Evolutionary conservation across 1,139 yeast genomes (phyloP), one percentile per base, ranked within the genome.

Genomic region (Kluyveromyces sp.): DNA sequence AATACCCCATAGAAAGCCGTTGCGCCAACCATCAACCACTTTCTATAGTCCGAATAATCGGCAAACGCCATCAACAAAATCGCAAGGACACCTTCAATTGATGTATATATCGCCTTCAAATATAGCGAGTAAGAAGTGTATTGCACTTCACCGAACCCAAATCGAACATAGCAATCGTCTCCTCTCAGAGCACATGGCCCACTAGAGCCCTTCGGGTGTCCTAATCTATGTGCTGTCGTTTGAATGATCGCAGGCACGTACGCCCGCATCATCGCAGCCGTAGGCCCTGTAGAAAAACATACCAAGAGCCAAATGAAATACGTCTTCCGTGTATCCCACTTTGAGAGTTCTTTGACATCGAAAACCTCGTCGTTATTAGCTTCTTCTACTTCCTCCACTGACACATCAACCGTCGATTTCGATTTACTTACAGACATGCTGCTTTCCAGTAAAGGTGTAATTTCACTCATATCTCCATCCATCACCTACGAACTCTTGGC

Each of bases 171-270:
- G 48, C 77, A 72, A 50, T 72, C 72, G 44, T 67, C 68, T 0
- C 75, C 75, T 30, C 53, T 54, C 2, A 47, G 42, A 0, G 52
- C 45, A 53, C 76, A 72, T 26, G 40, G 48, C 1, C 70, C 73
- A 0, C 49, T 46, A 10, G 58, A 53, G 1, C 61, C 61, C 34
- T 55, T 51, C 7, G 43, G 45, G 28, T 48, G 51, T 1, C 77
- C 76, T 4, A 71, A 52, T 1, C 60, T 56, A 33, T 64, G 53
- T 2, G 72, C 73, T 27, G 65, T 63, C 0, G 75, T 69, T 53
- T 72, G 76, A 35, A 72, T 64, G 0, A 66, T 64, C 0, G 75
- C 75, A 5, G 75, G 73, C 10, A 72, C 71, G 50, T 72, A 72
- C 0, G 74, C 64, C 47, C 73, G 61, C 2, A 68, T 54, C 75